A percentile compares a stretch with the other conserved stretches of the same genome.
Conservation (phyloP, 75 land plant species). For the Cryptomeria japonica region DNA sequence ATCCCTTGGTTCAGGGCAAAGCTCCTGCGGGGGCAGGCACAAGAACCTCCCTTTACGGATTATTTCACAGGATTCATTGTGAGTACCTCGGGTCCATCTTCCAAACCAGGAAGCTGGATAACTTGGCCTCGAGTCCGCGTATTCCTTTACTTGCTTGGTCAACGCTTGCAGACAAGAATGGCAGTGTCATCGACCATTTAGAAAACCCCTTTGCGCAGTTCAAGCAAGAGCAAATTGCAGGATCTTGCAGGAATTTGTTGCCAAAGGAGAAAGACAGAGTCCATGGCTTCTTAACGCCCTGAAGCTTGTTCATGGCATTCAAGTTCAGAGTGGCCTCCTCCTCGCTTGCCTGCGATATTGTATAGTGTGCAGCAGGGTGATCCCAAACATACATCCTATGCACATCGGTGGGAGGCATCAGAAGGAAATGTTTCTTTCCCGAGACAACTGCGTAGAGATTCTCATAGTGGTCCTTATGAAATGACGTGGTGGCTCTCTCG, state of each 20-base stretch:
- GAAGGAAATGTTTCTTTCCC: conserved; percentile 82
- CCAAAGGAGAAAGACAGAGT: conserved; percentile 67
- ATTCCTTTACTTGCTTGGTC: too few relatives aligned
- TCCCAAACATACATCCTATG: conserved; percentile 71
- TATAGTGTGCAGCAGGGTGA: conserved; percentile 70
- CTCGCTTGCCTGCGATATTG: conserved; percentile 41
- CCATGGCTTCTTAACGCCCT: conserved; percentile 64
- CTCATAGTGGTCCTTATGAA: conserved; percentile 96
- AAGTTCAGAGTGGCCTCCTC: conserved; percentile 77
- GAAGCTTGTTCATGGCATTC: conserved; percentile 65
- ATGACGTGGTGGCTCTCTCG: conserved; percentile 61
- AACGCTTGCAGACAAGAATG: too few relatives aligned
- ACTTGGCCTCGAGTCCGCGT: too few relatives aligned
- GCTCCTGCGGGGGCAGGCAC: conserved; percentile 34
- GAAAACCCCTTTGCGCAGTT: too few relatives aligned
- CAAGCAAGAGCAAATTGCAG: too few relatives aligned
- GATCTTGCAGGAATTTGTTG: too few relatives aligned
- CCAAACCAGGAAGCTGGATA: too few relatives aligned
- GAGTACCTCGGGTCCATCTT: conserved; percentile 65
- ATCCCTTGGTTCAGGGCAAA: conserved; percentile 62
- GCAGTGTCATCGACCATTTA: too few relatives aligned
- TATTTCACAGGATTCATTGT: conserved; percentile 49
- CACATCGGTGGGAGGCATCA: conserved; percentile 87
- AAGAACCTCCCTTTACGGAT: conserved; percentile 60
- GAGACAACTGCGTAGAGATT: conserved; percentile 83